These are phyloP conservation scores for Teunomyces stri DNA, from an alignment of 805 yeast species.

Conservation along the genomic window DNA sequence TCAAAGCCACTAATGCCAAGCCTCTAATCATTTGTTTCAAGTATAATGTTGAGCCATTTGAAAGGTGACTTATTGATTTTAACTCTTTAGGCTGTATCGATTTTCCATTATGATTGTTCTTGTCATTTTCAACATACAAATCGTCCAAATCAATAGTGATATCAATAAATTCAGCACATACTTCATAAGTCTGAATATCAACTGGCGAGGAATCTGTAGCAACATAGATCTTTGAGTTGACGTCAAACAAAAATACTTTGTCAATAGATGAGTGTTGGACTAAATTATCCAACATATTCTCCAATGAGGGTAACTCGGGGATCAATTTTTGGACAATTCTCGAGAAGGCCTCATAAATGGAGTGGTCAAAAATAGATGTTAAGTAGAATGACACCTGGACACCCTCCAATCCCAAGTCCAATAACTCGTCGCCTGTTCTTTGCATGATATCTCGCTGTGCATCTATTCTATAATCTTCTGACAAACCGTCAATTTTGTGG, in stretches of 20 bases:
- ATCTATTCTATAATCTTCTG: slow-evolving; percentile 90
- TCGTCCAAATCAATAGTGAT: slow-evolving; percentile 87
- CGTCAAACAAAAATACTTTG: slow-evolving; percentile 88
- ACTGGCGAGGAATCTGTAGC: slow-evolving; percentile 97
- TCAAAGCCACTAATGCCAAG: slow-evolving; percentile 82
- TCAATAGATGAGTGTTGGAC: slow-evolving; percentile 89
- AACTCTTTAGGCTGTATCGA: slow-evolving; percentile 32
- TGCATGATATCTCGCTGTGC: slow-evolving; percentile 97
- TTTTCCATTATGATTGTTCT: slow-evolving; percentile 8
- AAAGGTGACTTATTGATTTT: slow-evolving; percentile 70
- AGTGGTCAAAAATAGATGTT: slow-evolving; percentile 93
- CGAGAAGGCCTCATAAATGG: slow-evolving; percentile 93
- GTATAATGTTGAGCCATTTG: slow-evolving; percentile 81
- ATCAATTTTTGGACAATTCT: slow-evolving; percentile 89
- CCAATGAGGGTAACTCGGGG: slow-evolving; percentile 83
- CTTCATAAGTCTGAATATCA: slow-evolving; percentile 92
- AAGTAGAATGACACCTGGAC: slow-evolving; percentile 88
- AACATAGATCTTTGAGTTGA: slow-evolving; percentile 87
- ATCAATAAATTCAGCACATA: slow-evolving; percentile 95
- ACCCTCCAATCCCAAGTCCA: slow-evolving; percentile 86
- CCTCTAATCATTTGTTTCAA: slow-evolving; percentile 92
- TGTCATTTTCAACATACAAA: slow-evolving; percentile 47
- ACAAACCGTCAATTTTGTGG: slow-evolving; percentile 92
- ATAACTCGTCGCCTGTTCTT: slow-evolving; percentile 86
- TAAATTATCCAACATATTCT: slow-evolving; percentile 81